Evolutionary conservation across 2,329 filamentous ascomycete species (phyloP).

Genomic region (Penicillium sp.): DNA sequence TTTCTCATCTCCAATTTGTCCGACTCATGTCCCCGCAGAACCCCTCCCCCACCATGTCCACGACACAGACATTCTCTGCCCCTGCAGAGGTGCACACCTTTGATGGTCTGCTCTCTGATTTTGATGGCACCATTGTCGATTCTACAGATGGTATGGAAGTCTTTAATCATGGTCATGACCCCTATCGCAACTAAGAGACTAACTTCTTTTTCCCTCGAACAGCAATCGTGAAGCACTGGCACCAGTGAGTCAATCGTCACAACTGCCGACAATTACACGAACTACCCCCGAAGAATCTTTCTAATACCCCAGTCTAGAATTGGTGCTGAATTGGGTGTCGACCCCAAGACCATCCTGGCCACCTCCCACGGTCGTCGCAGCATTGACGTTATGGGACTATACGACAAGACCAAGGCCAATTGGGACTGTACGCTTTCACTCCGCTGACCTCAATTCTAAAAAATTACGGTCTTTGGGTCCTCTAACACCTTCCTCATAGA

Average conservation of each 20-base stretch:
- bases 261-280: neutral
- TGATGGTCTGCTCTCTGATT: constrained; percentile 52
- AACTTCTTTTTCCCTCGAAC: constrained; percentile 52
- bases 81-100: constrained; percentile 45
- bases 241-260: constrained; percentile 50
- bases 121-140: constrained; percentile 54
- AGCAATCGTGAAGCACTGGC: constrained; percentile 69
- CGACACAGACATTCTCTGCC: constrained; percentile 45
- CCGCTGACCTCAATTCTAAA: neutral
- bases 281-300: neutral
- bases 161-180: neutral
- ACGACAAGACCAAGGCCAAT: constrained; percentile 83
- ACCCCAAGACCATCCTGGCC: constrained; percentile 80
- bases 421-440: constrained; percentile 77
- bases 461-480: neutral
- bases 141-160: constrained; percentile 47
- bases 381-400: constrained; percentile 80
- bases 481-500: constrained; percentile 56
- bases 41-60: constrained; percentile 36
- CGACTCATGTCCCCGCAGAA: constrained; percentile 16
- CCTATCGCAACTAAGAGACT: constrained; percentile 43
- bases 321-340: constrained; percentile 79
- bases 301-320: constrained; percentile 37
- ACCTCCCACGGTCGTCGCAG: constrained; percentile 89
- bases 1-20: neutral